Base-by-base conservation (phyloP, 441 rosid genomes). In the Flueggea neowawraea region DNA sequence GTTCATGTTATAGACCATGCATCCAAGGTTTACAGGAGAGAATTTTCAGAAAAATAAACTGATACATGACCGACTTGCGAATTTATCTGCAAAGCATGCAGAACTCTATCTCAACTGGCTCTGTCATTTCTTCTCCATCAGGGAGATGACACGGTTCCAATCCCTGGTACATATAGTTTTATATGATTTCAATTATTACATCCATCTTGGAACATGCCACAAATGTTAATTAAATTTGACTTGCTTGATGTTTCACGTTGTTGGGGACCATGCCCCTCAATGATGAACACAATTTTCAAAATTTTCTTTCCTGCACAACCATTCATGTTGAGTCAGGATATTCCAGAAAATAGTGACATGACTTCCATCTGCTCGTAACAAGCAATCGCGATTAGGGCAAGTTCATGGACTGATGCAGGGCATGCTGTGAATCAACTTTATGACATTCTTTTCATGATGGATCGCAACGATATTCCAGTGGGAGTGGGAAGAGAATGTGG, bases 401-500 rank as follows among this genome's bases (percentile, higher is more conserved):
- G 90, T 79, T 83, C 83, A 7, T 88, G 97, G 98, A 82, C 77
- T 3, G 81, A 88, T 78, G 95, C 91, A 8, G 98, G 98, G 39
- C 97, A 93, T 61, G 77, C 84, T 16, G 87, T 90, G 79, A 88
- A 90, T 73, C 95, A 88, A 10, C 52, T 90, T 3, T 90, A 93
- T 54, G 98, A 93, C 79, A 31, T 93, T 41, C 83, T 93, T 59
- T 88, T 82, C 83, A 93, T 93, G 97, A 93, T 93, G 98, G 85
- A 58, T 17, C 93, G 98, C 0, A 86, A 90, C 12, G 93, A 90
- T 62, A 68, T 94, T 14, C 54, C 89, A 1, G 90, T 94, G 16
- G 98, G 97, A 17, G 85, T 90, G 2, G 98, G 98, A 41, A 97
- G 98, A 1, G 98, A 94, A 36, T 97, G 98, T 59, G 97, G 84